A percentile compares a stretch with the other conserved stretches of the same genome.
These are phyloP conservation scores for Podaxis carcinomalis DNA, from an alignment of 768 basidiomycete species.

Conservation along the genomic window DNA sequence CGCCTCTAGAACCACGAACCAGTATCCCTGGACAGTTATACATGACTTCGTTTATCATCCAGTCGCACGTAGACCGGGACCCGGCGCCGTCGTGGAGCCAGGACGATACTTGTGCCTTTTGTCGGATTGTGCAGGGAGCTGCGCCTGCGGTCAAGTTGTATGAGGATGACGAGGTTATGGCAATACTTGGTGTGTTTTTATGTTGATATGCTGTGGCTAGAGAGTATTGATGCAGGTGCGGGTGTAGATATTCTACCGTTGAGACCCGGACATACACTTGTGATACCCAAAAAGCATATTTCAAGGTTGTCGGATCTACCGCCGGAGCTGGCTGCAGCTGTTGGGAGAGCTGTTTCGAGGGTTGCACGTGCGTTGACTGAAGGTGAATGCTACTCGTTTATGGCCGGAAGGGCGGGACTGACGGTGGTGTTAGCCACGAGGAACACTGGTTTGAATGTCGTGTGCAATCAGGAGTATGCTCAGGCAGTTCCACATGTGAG, in stretches of 20 bases:
- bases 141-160: conserved; percentile 46
- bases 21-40: background rate
- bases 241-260: conserved; percentile 62
- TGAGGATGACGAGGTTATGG: conserved; percentile 61
- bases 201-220: background rate
- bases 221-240: background rate
- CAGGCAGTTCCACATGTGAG: conserved; percentile 76
- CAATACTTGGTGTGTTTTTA: conserved; percentile 50
- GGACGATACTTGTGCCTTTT: conserved; percentile 55
- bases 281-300: conserved; percentile 65
- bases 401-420: background rate
- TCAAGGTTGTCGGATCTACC: conserved; percentile 64
- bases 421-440: conserved; percentile 38
- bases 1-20: background rate
- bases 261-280: conserved; percentile 61
- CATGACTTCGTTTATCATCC: conserved; percentile 77
- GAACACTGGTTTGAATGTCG: conserved; percentile 69
- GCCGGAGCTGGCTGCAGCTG: conserved; percentile 50
- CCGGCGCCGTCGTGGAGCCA: conserved; percentile 45
- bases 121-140: conserved; percentile 54
- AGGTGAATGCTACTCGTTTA: conserved; percentile 34
- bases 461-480: conserved; percentile 80
- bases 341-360: conserved; percentile 55
- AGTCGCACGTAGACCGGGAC: conserved; percentile 48
- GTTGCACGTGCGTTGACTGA: conserved; percentile 59